A percentile compares a stretch with the other conserved stretches of the same genome.
These are phyloP conservation scores for Ogataea hybrid DNA, from an alignment of 1,139 yeast genomes.

Conservation along the genomic window DNA sequence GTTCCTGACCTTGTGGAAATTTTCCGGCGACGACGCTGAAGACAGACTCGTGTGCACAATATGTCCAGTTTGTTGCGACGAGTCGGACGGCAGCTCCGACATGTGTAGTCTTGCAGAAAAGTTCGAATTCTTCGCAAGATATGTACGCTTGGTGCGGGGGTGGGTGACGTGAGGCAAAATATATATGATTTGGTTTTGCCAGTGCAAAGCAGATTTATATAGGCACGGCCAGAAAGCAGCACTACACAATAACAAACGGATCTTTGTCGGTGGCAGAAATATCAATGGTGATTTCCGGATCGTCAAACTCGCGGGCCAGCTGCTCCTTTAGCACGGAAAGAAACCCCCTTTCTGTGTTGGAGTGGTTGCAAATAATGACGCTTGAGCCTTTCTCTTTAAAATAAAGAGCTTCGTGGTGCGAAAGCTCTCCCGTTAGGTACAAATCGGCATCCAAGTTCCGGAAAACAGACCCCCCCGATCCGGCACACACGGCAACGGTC, in stretches of 20 bases:
- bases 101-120: constrained; percentile 2
- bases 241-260: constrained; percentile 1
- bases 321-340: constrained; percentile 49
- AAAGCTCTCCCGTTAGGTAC: constrained; percentile 85
- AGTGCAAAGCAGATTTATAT: too few species aligned
- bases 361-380: constrained; percentile 80
- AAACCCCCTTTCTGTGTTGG: constrained; percentile 91
- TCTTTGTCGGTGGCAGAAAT: constrained; percentile 35
- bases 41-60: neutral
- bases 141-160: too few species aligned
- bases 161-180: neutral
- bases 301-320: constrained; percentile 36
- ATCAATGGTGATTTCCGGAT: constrained; percentile 24
- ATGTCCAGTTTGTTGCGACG: neutral
- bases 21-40: constrained; percentile 1
- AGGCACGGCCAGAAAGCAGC: neutral
- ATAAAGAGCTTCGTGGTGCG: constrained; percentile 85
- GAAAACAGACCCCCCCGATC: constrained; percentile 80
- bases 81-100: constrained; percentile 5
- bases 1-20: neutral
- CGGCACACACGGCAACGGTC: constrained; percentile 89
- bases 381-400: constrained; percentile 70
- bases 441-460: constrained; percentile 69
- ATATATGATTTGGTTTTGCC: neutral
- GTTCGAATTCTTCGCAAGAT: too few species aligned